phyloP scores from a whole-genome alignment of 768 basidiomycete genomes.

The Boletus rubroflammeus region DNA sequence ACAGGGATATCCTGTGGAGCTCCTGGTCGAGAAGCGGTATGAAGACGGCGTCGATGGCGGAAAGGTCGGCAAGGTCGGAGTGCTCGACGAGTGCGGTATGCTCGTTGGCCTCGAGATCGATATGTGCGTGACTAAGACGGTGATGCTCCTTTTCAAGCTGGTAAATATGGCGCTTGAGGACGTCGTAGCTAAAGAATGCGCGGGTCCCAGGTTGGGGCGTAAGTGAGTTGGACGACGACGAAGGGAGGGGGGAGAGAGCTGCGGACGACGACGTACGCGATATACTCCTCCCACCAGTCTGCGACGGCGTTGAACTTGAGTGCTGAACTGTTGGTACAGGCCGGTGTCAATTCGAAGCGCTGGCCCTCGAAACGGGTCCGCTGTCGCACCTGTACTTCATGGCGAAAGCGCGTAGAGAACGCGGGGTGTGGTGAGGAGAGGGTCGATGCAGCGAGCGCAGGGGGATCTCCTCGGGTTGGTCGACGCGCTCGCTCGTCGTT shows the following conservation, averaged over 20 bases:
- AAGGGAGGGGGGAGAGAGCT: not conserved
- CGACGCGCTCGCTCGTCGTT: not conserved
- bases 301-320: conserved; percentile 89
- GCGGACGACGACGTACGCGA: conserved; percentile 56
- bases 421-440: not conserved
- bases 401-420: conserved; percentile 14
- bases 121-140: conserved; percentile 36
- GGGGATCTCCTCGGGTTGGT: conserved; percentile 26
- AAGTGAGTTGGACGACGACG: not conserved
- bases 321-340: conserved; percentile 52
- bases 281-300: conserved; percentile 93
- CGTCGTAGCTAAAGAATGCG: conserved; percentile 62
- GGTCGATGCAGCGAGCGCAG: conserved; percentile 12
- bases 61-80: conserved; percentile 28
- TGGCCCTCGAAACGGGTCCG: not conserved
- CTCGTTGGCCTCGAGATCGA: conserved; percentile 68
- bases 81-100: conserved; percentile 50
- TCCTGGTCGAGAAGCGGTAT: conserved; percentile 76
- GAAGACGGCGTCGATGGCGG: conserved; percentile 59
- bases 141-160: conserved; percentile 77
- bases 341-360: not conserved
- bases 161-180: conserved; percentile 82
- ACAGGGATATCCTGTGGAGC: conserved; percentile 70
- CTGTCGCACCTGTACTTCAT: conserved; percentile 36
- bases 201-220: not conserved